Base-by-base conservation (phyloP, 345 rosid genomes). In the Ceriops tagal region DNA sequence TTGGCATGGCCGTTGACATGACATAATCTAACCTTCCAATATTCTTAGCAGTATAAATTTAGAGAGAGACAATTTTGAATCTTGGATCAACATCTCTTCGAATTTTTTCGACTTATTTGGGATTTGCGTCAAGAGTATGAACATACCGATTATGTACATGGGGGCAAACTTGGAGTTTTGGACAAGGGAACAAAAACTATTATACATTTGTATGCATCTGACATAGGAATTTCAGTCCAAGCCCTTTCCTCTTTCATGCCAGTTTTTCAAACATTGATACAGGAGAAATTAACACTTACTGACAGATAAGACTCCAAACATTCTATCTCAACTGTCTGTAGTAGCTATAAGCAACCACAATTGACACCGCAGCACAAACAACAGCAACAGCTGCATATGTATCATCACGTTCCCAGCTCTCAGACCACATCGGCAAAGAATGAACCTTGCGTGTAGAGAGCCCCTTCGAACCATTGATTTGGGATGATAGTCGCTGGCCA, bases 391-490 rank as follows among this genome's bases (percentile, higher is more conserved):
- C 92, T 24, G 96, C 98, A 63, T 86, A 85, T 31, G 97, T 86
- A 74, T 91, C 98, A 56, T 88, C 97, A 24, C 73, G 87, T 77
- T 93, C 98, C 97, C 96, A 93, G 64, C 73, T 88, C 80, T 93
- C 97, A 16, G 77, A 75, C 90, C 92, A 88, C 46, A 85, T 83
- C 27, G 90, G 92, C 88, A 79, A 80, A 28, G 82, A 72, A 75
- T 75, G 79, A 72, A 75, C 80, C 85, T 80, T 81, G 53, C 79
- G 72, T 0, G 73, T 47, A 18, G 78, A 65, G 1, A 72, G 65
- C 47, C 81, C 79, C 34, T 88, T 86, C 22, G 83, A 69, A 31
- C 86, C 75, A 51, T 75, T 86, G 52, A 65, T 76, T 66, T 63
- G 67, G 8, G 70, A 70, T 58, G 74, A 30, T 37, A 53, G 63